Base-by-base conservation (phyloP, 2,329 filamentous ascomycete species). In the Trichocomaceae sp. region DNA sequence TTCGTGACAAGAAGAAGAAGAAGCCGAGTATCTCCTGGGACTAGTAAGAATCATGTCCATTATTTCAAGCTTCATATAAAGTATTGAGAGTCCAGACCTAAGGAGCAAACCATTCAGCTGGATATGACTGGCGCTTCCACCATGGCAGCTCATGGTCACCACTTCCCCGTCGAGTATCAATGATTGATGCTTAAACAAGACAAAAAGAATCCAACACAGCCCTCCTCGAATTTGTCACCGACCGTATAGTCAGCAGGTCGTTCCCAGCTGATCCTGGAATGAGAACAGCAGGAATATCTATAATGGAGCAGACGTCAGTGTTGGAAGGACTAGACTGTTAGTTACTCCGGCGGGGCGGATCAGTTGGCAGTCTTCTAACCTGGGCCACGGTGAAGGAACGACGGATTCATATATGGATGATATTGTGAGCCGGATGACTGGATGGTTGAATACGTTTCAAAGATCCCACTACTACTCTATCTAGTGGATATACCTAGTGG, bases 381-480 rank as follows among this genome's bases (percentile, higher is more conserved):
- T 56, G 12, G 52, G 52, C 42, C 22, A 56, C 5, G 54, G 54
- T 13, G 54, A 48, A 44, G 54, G 44, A 20, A 48, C 54, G 10
- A 56, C 54, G 7, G 15, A 48, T 46, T 56, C 54, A 10, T 56
- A 56, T n/a, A 48, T 56, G 41, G 52, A 56, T 8, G 54, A 56
- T 29, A 56, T 56, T 17, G 54, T 48, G 20, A 56, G 52, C 35
- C 41, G 54, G 15, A 31, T 56, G 48, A 56, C 47, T 9, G 54
- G 54, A 2, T 56, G 54, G 54, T 15, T 56, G 37, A 52, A 56
- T 47, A 33, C 48, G 23, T 26, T 7, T 26, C 23, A 26, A 26
- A 26, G 23, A 26, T 26, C 23, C 7, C 23, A 26, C 23, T 26
- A n/a, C n/a, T n/a, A n/a, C n/a, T n/a, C n/a, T n/a, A n/a, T n/a